phyloP scores from a whole-genome alignment of 1,139 yeast genomes.

The Tardiomyces blankii region DNA sequence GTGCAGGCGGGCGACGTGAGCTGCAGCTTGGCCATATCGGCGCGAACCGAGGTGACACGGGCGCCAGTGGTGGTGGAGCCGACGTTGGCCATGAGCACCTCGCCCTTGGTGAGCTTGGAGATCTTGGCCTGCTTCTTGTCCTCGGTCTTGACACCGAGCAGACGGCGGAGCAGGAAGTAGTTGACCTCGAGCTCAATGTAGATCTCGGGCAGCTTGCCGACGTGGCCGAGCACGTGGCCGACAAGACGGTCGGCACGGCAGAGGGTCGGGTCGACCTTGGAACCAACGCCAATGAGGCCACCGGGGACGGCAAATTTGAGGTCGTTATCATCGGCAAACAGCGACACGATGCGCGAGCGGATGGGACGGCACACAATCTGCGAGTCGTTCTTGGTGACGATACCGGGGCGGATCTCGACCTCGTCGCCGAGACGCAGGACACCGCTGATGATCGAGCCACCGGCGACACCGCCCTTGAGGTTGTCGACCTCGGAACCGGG shows the following conservation, averaged over 20 bases:
- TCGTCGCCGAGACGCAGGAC: constrained; percentile 96
- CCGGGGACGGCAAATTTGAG: constrained; percentile 99
- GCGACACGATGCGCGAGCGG: constrained; percentile 83
- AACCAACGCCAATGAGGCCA: constrained; percentile 99
- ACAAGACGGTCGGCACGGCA: constrained; percentile 99
- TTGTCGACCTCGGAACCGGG: constrained; percentile 98
- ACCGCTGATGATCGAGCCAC: constrained; percentile 96
- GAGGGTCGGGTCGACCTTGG: constrained; percentile 95
- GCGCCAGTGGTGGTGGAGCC: constrained; percentile 99
- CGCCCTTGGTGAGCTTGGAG: constrained; percentile 86
- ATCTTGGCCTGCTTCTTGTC: constrained; percentile 97
- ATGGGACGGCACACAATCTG: constrained; percentile 94
- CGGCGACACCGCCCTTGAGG: constrained; percentile 99
- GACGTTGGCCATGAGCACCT: constrained; percentile 96
- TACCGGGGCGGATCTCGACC: constrained; percentile 98
- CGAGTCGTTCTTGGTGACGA: constrained; percentile 85
- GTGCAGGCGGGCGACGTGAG: constrained; percentile 98
- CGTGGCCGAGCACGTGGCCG: constrained; percentile 98
- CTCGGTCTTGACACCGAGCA: constrained; percentile 96
- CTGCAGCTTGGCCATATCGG: constrained; percentile 98
- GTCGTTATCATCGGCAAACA: constrained; percentile 96
- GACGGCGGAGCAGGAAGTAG: constrained; percentile 91
- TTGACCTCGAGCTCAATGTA: constrained; percentile 96
- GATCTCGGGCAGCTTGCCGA: constrained; percentile 89
- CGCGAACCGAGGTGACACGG: constrained; percentile 93